phyloP scores from a whole-genome alignment of 2,329 filamentous ascomycete genomes.

The Penicillium sp. region DNA sequence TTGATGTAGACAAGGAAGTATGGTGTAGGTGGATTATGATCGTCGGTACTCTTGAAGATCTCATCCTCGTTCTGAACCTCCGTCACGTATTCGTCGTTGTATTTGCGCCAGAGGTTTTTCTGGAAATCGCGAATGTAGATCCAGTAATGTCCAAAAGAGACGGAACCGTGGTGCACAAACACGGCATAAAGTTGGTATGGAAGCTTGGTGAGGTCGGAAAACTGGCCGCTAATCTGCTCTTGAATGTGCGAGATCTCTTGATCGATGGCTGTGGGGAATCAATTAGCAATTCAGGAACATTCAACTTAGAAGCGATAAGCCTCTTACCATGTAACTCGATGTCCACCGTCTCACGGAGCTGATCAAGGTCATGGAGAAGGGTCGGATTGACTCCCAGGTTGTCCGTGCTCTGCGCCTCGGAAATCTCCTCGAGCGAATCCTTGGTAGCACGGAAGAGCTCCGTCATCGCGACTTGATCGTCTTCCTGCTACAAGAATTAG shows the following conservation, averaged over 20 bases:
- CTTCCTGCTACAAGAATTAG: conserved; percentile 13
- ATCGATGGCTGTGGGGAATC: conserved; percentile 23
- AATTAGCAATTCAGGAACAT: not conserved
- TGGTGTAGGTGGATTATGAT: conserved; percentile 61
- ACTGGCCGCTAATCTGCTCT: conserved; percentile 51
- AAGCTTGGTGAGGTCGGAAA: conserved; percentile 57
- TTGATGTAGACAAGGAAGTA: conserved; percentile 81
- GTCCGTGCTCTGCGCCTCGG: conserved; percentile 30
- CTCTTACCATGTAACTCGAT: conserved; percentile 43
- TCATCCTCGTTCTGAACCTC: conserved; percentile 58
- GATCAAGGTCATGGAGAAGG: conserved; percentile 40
- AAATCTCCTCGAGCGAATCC: conserved; percentile 41
- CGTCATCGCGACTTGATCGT: conserved; percentile 1
- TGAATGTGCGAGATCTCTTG: conserved; percentile 47
- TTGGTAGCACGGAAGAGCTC: conserved; percentile 23
- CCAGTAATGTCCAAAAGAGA: conserved; percentile 84
- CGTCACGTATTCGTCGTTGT: conserved; percentile 81
- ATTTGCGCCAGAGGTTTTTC: conserved; percentile 76
- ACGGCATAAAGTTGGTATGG: conserved; percentile 84
- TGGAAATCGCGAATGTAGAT: conserved; percentile 92
- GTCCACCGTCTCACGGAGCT: conserved; percentile 41
- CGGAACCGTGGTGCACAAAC: conserved; percentile 72
- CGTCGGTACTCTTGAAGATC: conserved; percentile 63
- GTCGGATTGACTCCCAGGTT: conserved; percentile 33
- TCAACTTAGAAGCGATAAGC: not conserved